phyloP scores from a whole-genome alignment of 2,329 filamentous ascomycete genomes.

The Pyricularia pennisetigena region DNA sequence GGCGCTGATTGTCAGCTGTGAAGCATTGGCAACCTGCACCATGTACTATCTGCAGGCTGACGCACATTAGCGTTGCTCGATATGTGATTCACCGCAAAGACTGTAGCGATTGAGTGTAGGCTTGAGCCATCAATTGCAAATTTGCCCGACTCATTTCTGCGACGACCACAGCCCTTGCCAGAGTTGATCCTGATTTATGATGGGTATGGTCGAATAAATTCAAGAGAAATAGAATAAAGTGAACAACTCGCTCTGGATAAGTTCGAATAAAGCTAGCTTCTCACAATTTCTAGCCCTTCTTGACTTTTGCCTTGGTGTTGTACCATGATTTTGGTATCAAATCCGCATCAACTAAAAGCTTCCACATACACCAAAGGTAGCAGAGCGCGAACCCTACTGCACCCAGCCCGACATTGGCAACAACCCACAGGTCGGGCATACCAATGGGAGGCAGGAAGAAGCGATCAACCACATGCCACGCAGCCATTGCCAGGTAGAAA shows the following conservation, averaged over 20 bases:
- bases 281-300: conserved; percentile 14
- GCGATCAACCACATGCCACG: conserved; percentile 71
- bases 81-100: neutral
- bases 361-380: conserved; percentile 85
- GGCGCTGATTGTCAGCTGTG: neutral
- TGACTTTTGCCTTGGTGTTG: conserved; percentile 21
- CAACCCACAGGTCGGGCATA: conserved; percentile 93
- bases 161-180: neutral
- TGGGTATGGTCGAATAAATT: neutral
- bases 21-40: neutral
- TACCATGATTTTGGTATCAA: conserved; percentile 24
- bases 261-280: neutral
- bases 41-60: neutral
- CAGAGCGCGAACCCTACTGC: conserved; percentile 77
- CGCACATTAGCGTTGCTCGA: neutral
- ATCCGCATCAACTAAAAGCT: conserved; percentile 50
- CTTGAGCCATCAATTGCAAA: neutral
- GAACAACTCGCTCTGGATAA: neutral
- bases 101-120: too few species aligned
- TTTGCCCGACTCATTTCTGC: neutral
- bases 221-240: neutral
- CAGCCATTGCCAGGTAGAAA: conserved; percentile 69
- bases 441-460: conserved; percentile 56
- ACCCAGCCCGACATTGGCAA: conserved; percentile 80
- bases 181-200: neutral